These are phyloP conservation scores for Schrenkiella parvula DNA, from an alignment of 345 rosid species.

Conservation along the genomic window DNA sequence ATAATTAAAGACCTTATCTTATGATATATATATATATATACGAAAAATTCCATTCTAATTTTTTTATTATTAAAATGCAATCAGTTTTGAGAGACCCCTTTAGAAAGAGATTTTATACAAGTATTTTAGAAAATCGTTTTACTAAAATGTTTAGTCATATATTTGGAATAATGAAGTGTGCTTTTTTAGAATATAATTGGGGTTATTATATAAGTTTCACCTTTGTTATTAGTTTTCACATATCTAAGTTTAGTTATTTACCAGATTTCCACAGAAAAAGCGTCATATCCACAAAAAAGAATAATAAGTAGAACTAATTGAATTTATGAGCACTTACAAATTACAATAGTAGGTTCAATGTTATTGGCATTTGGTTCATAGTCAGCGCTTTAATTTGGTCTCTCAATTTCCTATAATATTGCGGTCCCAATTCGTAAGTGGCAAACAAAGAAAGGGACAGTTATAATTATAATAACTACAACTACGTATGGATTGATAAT, in stretches of 20 bases:
- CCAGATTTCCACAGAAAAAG: not conserved
- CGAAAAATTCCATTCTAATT: not conserved
- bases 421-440: constrained; percentile 24
- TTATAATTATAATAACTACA: constrained; percentile 15
- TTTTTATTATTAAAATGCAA: not conserved
- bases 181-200: too few relatives aligned
- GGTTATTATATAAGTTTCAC: too few relatives aligned
- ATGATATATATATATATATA: too few relatives aligned
- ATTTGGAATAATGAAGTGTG: not conserved
- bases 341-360: constrained; percentile 2
- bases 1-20: too few relatives aligned
- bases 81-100: too few relatives aligned
- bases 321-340: not conserved
- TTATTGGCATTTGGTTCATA: not conserved
- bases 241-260: not conserved
- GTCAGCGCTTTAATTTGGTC: not conserved
- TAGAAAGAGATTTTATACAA: not conserved
- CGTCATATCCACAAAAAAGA: not conserved
- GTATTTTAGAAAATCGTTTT: not conserved
- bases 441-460: constrained; percentile 24
- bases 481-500: not conserved
- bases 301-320: not conserved
- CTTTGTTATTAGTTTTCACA: not conserved
- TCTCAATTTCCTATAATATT: not conserved
- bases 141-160: not conserved